Evolutionary conservation across 164 flowering plant genomes (phyloP).

Genomic region (Piper betle): DNA sequence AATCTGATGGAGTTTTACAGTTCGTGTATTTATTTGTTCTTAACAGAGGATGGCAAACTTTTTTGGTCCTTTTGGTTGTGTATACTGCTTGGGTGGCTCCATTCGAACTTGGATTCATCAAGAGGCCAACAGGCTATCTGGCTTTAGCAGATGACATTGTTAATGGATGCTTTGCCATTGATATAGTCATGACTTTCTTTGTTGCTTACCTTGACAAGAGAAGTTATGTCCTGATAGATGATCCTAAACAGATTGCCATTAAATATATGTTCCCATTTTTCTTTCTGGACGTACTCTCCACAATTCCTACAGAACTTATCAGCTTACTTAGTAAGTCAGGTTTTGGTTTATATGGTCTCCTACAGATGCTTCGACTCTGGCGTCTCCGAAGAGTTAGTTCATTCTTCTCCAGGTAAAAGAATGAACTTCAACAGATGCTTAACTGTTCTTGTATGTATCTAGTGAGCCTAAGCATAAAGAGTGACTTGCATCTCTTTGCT

Average conservation of each 20-base stretch:
- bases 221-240: conserved; percentile 54
- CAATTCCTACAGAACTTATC: conserved; percentile 71
- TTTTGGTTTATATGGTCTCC: conserved; percentile 46
- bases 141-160: conserved; percentile 65
- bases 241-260: conserved; percentile 61
- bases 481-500: neutral
- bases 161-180: conserved; percentile 81
- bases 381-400: conserved; percentile 91
- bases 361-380: conserved; percentile 99
- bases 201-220: conserved; percentile 71
- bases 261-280: conserved; percentile 61
- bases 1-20: neutral
- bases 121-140: conserved; percentile 33
- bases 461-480: neutral
- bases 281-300: conserved; percentile 70
- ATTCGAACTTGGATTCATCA: conserved; percentile 76
- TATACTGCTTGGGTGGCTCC: conserved; percentile 96
- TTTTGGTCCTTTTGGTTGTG: conserved; percentile 55
- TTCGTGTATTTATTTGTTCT: too few species aligned
- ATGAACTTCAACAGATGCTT: neutral
- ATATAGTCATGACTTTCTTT: conserved; percentile 76
- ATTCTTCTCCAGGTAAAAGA: conserved; percentile 58
- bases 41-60: conserved; percentile 59
- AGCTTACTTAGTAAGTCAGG: conserved; percentile 33
- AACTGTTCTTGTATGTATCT: too few species aligned